phyloP scores from a whole-genome alignment of 805 yeast genomes.

The Helenozyma baotianmanensis region DNA sequence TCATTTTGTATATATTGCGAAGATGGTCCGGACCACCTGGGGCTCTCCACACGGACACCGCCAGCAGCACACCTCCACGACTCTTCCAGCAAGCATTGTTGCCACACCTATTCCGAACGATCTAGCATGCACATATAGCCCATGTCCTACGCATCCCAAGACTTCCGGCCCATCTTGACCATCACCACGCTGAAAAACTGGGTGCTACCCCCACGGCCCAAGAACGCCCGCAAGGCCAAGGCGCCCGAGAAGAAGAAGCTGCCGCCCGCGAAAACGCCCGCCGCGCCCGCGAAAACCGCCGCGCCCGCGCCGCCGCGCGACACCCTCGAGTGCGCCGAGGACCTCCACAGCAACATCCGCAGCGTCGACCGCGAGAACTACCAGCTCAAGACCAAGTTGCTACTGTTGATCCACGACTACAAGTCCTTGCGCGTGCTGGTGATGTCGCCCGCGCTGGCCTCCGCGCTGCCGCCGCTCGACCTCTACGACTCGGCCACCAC shows the following conservation, averaged over 20 bases:
- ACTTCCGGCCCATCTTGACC: slow-evolving; percentile 14
- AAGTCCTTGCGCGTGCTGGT: slow-evolving; percentile 31
- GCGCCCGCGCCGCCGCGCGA: slow-evolving; percentile 1
- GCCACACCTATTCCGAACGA: no score
- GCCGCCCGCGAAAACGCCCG: no score
- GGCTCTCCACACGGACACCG: no score
- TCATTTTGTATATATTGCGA: slow-evolving; percentile 1
- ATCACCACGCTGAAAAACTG: slow-evolving; percentile 17
- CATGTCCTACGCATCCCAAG: slow-evolving; percentile 11
- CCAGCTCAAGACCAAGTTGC: slow-evolving; percentile 30
- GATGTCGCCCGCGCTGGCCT: slow-evolving; percentile 9
- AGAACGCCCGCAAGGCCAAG: slow-evolving; percentile 14
- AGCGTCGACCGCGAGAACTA: slow-evolving; percentile 30
- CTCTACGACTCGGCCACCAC: slow-evolving; percentile 17
- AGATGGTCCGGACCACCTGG: no score
- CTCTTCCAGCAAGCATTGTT: no score
- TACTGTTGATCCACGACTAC: slow-evolving; percentile 38
- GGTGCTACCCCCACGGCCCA: slow-evolving; percentile 19
- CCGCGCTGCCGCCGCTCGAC: slow-evolving; percentile 3
- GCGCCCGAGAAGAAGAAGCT: slow-evolving; percentile 12
- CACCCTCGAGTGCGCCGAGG: slow-evolving; percentile 11
- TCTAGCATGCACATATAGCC: slow-evolving; percentile 11
- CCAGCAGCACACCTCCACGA: no score
- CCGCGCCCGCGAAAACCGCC: background rate
- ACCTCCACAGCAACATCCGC: slow-evolving; percentile 13